A percentile compares a stretch with the other conserved stretches of the same genome.
phyloP scores from a whole-genome alignment of 169 alveolate species.

The Perkinsus marinus region DNA sequence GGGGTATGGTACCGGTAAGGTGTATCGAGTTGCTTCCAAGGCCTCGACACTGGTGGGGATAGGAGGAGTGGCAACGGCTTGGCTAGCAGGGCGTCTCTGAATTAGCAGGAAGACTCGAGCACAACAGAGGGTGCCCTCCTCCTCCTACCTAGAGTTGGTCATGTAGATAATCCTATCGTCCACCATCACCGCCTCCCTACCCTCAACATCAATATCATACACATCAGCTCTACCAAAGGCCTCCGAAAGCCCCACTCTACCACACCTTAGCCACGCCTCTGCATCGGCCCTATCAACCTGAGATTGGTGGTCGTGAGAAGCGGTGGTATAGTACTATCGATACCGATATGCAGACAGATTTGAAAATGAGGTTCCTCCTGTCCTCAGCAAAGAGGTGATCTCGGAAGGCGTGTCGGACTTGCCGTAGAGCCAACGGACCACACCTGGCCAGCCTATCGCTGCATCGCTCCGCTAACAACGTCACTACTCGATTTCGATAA shows the following conservation, averaged over 20 bases:
- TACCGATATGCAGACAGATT: background rate
- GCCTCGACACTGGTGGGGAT: background rate
- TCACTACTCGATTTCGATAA: background rate
- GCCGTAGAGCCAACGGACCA: background rate
- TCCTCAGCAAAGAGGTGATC: background rate
- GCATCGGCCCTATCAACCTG: background rate
- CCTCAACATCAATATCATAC: background rate
- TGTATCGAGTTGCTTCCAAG: background rate
- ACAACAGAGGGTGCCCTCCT: background rate
- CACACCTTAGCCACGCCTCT: background rate
- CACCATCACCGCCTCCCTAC: background rate
- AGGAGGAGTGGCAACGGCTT: background rate
- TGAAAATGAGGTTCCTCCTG: background rate
- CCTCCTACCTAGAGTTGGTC: background rate
- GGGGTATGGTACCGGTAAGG: background rate
- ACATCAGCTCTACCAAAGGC: background rate
- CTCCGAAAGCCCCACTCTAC: background rate
- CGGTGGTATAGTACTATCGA: no score
- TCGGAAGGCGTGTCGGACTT: background rate
- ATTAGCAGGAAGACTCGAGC: background rate
- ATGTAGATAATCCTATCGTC: background rate
- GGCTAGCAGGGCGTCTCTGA: background rate
- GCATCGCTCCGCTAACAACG: no score
- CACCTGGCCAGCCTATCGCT: background rate
- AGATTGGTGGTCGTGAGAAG: no score